Percentiles rank a stretch among this genome's conserved stretches.
These are phyloP conservation scores for Rutstroemia sydowiana DNA, from an alignment of 2,329 filamentous ascomycete genomes.

Conservation along the genomic window DNA sequence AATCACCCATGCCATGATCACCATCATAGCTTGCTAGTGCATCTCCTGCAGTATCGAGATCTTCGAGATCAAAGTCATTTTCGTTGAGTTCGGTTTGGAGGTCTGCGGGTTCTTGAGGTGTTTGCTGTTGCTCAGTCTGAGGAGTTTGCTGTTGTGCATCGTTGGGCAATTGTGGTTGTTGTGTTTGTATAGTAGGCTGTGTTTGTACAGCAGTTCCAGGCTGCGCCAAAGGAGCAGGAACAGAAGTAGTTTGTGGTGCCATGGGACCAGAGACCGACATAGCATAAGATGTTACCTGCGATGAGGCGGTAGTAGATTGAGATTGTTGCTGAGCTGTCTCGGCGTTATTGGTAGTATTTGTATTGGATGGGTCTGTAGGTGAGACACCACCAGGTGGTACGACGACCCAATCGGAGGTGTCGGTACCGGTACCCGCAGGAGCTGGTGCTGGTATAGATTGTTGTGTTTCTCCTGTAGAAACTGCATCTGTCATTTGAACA, in stretches of 20 bases:
- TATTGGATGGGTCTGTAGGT: conserved; percentile 15
- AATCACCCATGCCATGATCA: conserved; percentile 48
- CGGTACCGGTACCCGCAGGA: conserved; percentile 32
- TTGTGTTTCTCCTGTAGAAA: conserved; percentile 2
- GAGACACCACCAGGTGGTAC: conserved; percentile 55
- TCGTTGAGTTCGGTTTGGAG: conserved; percentile 33
- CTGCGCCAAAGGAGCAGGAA: too few species aligned
- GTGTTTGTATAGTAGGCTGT: too few species aligned
- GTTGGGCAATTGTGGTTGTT: neutral
- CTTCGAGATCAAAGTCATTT: conserved; percentile 57
- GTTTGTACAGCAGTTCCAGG: too few species aligned
- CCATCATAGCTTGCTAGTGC: conserved; percentile 60
- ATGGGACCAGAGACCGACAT: too few species aligned
- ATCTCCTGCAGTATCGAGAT: conserved; percentile 65
- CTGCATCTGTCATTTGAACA: conserved; percentile 13
- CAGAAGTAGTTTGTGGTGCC: too few species aligned
- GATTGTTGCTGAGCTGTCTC: neutral
- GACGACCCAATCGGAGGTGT: conserved; percentile 67
- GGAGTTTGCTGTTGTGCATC: neutral
- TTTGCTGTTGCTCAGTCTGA: neutral
- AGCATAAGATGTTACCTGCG: neutral
- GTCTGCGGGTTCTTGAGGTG: conserved; percentile 19
- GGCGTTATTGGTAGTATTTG: neutral
- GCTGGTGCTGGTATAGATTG: conserved; percentile 11
- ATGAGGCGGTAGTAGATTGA: neutral